phyloP scores from a whole-genome alignment of 768 basidiomycete species.

The Aureoboletus auriporus region DNA sequence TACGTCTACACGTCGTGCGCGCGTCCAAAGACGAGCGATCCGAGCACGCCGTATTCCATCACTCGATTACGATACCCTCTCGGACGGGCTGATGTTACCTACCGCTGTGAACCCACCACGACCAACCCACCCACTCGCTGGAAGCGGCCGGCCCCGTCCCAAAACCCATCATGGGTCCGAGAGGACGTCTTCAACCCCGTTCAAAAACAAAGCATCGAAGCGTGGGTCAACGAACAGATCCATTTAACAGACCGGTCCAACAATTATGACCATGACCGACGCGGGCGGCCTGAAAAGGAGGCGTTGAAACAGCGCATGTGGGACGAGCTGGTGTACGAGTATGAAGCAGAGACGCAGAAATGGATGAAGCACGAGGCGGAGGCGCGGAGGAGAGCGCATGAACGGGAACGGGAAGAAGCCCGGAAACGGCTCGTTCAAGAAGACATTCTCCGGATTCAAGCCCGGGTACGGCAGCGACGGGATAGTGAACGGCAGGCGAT shows the following conservation, averaged over 20 bases:
- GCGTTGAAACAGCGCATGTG: conserved; percentile 38
- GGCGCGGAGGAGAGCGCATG: conserved; percentile 39
- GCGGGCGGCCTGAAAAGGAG: conserved; percentile 22
- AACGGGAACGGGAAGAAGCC: conserved; percentile 41
- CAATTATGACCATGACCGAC: conserved; percentile 11
- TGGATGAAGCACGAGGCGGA: conserved; percentile 52
- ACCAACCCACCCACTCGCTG: conserved; percentile 17
- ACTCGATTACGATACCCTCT: conserved; percentile 20
- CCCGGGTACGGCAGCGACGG: conserved; percentile 45
- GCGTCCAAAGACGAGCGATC: conserved; percentile 23
- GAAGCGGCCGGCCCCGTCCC: conserved; percentile 27
- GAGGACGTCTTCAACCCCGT: conserved; percentile 44
- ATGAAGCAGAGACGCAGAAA: conserved; percentile 47
- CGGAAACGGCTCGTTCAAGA: conserved; percentile 47
- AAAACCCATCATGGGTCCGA: conserved; percentile 39
- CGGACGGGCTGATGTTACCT: conserved; percentile 11
- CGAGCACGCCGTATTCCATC: conserved; percentile 10
- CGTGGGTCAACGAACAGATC: conserved; percentile 61
- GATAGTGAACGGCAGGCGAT: conserved; percentile 46
- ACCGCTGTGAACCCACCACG: conserved; percentile 11
- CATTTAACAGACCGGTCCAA: conserved; percentile 32
- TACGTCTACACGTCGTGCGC: conserved; percentile 11
- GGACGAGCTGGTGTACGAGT: conserved; percentile 51
- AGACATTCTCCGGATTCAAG: conserved; percentile 53
- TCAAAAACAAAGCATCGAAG: conserved; percentile 50